These are phyloP conservation scores for Fusarium acutatum DNA, from an alignment of 2,329 filamentous ascomycete species.

Conservation along the genomic window DNA sequence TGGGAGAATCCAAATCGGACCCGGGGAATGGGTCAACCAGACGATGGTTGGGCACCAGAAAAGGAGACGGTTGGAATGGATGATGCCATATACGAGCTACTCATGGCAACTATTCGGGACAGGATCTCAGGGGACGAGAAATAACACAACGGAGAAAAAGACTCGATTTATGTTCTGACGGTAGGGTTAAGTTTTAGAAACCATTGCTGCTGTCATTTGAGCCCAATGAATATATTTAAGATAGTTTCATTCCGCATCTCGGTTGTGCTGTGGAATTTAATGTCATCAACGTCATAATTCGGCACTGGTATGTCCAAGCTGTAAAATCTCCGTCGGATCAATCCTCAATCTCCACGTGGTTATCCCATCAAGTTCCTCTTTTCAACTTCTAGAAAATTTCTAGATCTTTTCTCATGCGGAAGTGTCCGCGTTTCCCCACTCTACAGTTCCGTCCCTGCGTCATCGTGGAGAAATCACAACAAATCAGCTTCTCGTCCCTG, in stretches of 20 bases:
- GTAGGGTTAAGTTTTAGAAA: fast-evolving
- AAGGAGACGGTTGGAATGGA: neutral
- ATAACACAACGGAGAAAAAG: neutral
- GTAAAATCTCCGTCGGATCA: neutral
- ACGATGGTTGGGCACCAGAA: neutral
- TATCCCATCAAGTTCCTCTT: neutral
- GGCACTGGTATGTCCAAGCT: too few relatives aligned
- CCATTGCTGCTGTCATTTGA: fast-evolving
- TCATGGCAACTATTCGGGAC: neutral
- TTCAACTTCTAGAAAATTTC: neutral
- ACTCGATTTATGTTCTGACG: neutral
- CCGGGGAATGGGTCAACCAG: fast-evolving
- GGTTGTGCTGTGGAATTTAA: neutral
- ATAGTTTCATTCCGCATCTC: neutral
- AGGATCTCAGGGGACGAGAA: neutral
- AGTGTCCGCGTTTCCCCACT: neutral
- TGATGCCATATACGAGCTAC: neutral
- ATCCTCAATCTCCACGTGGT: neutral
- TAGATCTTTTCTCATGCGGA: neutral
- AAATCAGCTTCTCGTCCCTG: neutral
- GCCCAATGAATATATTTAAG: neutral
- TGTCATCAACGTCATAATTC: neutral
- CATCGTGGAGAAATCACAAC: neutral
- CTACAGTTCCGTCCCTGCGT: neutral
- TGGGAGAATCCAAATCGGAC: neutral